phyloP scores from a whole-genome alignment of 306 rosid species.

The Vigna hirtella region DNA sequence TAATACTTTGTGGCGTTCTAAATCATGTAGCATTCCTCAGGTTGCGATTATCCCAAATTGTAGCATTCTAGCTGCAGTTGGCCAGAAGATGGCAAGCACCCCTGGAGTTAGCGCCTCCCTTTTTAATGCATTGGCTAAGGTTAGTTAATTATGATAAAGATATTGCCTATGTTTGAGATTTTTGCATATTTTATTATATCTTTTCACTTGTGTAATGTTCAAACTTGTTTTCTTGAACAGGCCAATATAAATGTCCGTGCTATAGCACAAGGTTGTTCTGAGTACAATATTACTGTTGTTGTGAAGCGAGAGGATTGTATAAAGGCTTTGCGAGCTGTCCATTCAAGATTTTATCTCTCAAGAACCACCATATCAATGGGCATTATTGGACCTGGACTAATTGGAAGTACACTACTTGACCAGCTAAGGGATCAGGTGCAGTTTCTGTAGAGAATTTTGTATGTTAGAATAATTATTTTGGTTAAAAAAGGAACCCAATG shows the following conservation, averaged over 20 bases:
- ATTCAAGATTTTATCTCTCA: constrained; percentile 93
- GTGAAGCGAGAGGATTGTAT: constrained; percentile 92
- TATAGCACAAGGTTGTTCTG: constrained; percentile 98
- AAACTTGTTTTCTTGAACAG: constrained; percentile 59
- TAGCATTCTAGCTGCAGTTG: constrained; percentile 98
- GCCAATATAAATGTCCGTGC: constrained; percentile 97
- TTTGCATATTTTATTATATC: constrained; percentile 29
- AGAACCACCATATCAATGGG: constrained; percentile 98
- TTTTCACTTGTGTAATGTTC: constrained; percentile 17
- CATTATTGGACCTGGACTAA: constrained; percentile 94
- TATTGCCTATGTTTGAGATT: constrained; percentile 15
- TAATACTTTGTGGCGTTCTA: constrained; percentile 35
- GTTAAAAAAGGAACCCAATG: not conserved
- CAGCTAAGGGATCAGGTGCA: constrained; percentile 96
- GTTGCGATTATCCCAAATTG: constrained; percentile 89
- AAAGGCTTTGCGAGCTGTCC: constrained; percentile 95
- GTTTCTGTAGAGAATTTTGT: constrained; percentile 35
- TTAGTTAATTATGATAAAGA: constrained; percentile 46
- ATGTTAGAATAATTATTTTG: constrained; percentile 10
- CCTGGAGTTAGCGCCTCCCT: constrained; percentile 99
- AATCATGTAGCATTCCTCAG: constrained; percentile 56
- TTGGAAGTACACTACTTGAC: constrained; percentile 93
- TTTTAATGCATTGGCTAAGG: constrained; percentile 98
- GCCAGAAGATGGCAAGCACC: constrained; percentile 99
- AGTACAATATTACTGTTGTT: constrained; percentile 93